phyloP scores from a whole-genome alignment of 129 eudicot genomes.

The Flaveria ramosissima region DNA sequence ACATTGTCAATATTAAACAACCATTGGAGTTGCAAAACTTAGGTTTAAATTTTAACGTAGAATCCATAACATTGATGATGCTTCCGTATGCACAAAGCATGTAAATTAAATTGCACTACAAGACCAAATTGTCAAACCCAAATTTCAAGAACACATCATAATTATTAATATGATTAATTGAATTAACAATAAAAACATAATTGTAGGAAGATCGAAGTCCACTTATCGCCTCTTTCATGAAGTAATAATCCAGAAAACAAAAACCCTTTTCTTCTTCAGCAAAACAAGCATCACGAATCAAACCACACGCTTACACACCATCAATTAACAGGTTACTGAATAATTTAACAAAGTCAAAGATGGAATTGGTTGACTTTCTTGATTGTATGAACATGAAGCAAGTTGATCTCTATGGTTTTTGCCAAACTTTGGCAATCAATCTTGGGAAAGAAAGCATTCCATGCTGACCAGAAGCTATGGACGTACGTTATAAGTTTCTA shows the following conservation, averaged over 20 bases:
- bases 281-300: slow-evolving; percentile 50
- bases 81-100: slow-evolving; percentile 38
- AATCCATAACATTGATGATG: slow-evolving; percentile 24
- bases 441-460: slow-evolving; percentile 23
- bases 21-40: slow-evolving; percentile 1
- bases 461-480: slow-evolving; percentile 6
- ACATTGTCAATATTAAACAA: background rate
- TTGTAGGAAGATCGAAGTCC: slow-evolving; percentile 29
- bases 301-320: slow-evolving; percentile 34
- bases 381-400: slow-evolving; percentile 37
- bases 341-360: slow-evolving; percentile 32
- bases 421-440: slow-evolving; percentile 61
- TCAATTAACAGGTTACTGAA: slow-evolving; percentile 20
- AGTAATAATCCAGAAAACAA: slow-evolving; percentile 39
- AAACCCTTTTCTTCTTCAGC: slow-evolving; percentile 64
- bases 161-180: background rate
- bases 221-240: slow-evolving; percentile 44
- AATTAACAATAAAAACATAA: background rate
- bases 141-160: slow-evolving; percentile 31
- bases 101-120: slow-evolving; percentile 25
- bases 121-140: slow-evolving; percentile 45
- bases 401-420: slow-evolving; percentile 40
- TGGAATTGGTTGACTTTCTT: slow-evolving; percentile 55
- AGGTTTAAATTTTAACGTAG: background rate
- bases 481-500: too few species aligned